phyloP scores from a whole-genome alignment of 768 basidiomycete species.

The Pulveroboletus sp. region DNA sequence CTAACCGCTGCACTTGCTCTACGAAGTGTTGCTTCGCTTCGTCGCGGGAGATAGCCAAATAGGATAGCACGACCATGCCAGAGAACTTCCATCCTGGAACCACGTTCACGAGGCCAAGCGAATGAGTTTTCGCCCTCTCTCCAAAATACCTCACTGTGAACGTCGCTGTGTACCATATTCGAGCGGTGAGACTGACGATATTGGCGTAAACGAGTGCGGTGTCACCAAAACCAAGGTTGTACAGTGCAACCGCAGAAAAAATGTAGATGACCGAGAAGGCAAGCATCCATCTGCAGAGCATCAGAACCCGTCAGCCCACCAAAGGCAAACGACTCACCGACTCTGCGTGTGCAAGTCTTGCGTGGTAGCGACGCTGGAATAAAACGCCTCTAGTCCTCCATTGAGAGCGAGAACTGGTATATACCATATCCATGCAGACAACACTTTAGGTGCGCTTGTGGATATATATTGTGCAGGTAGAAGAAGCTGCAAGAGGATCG shows the following conservation, averaged over 20 bases:
- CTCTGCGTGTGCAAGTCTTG: constrained; percentile 68
- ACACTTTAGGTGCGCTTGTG: constrained; percentile 77
- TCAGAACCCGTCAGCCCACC: not conserved
- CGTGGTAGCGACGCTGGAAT: constrained; percentile 71
- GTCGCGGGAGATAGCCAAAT: constrained; percentile 19
- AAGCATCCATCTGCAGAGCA: constrained; percentile 63
- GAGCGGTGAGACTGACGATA: constrained; percentile 56
- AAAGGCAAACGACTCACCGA: constrained; percentile 36
- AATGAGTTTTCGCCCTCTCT: constrained; percentile 12
- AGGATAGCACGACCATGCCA: constrained; percentile 21
- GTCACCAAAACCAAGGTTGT: constrained; percentile 54
- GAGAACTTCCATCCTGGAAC: constrained; percentile 29
- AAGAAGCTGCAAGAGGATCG: constrained; percentile 61
- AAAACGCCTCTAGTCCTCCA: constrained; percentile 88
- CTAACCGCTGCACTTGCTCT: constrained; percentile 13
- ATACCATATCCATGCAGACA: constrained; percentile 80
- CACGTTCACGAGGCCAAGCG: constrained; percentile 10
- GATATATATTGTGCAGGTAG: constrained; percentile 65
- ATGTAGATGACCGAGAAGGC: constrained; percentile 70
- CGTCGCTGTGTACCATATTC: constrained; percentile 56
- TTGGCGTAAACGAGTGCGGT: constrained; percentile 74
- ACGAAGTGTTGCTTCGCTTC: constrained; percentile 12
- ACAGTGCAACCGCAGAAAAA: constrained; percentile 43
- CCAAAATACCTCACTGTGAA: constrained; percentile 51
- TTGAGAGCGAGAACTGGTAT: constrained; percentile 89